Evolutionary conservation across 176 grass and related monocot species (phyloP), one percentile per base, ranked within the genome.

Genomic region (Musa schizocarpa): DNA sequence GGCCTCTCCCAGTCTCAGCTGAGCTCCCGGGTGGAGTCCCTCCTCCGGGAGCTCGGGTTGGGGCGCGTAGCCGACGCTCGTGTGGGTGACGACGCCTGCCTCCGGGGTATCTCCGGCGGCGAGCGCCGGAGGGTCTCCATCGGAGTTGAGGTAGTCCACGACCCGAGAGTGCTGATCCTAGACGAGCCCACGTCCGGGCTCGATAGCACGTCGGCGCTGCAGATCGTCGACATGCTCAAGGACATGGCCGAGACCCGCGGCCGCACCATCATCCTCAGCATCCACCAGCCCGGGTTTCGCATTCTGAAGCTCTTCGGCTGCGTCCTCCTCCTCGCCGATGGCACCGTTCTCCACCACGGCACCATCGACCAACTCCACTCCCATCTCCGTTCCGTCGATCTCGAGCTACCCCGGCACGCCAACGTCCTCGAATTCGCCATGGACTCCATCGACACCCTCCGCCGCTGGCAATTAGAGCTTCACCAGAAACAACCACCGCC

Each of bases 131-230:
- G 91, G 23, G 91, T 93, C 2, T 93, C 91, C 14, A 93, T 93
- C 20, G 91, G 91, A 8, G 88, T 89, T 0, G 91, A 93, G 64
- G 54, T 75, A 6, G 91, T 93, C 49, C 91, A 87, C 62, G 80
- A 84, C 53, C 91, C 91, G 11, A 69, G 76, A 27, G 85, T 90
- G 20, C 66, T 93, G 4, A 87, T 93, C 53, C 83, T 93, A 20
- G 91, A 93, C 74, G 91, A 93, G 69, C 91, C 91, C 11, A 93
- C 91, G 12, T 93, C 91, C 1, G 87, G 91, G 9, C 91, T 93
- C 25, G 91, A 93, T 78, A 93, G 91, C 67, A 80, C 85, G 1
- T 93, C 91, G 0, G 87, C 91, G 6, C 77, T 87, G 49, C 91
- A 93, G 69, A 89, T 93, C 70, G 85, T 93, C 1, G 74, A 78